A percentile compares a stretch with the other conserved stretches of the same genome.
Evolutionary conservation across 345 rosid species (phyloP).

Genomic region (Acer yangbiense): DNA sequence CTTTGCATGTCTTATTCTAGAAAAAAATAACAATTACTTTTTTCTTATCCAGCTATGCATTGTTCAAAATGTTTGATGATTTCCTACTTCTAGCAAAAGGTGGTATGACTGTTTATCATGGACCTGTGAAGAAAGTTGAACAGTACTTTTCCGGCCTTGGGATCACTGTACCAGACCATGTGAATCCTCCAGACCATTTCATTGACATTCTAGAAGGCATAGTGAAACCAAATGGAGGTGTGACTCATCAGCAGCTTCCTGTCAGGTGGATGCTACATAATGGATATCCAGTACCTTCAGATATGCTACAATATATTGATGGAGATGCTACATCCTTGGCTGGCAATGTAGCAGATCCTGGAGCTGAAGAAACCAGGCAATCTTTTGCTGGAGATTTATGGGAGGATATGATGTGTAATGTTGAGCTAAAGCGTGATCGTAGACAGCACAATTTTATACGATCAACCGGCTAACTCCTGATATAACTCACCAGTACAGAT

Average conservation of each 20-base stretch:
- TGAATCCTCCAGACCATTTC: slow-evolving; percentile 88
- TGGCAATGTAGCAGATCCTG: slow-evolving; percentile 26
- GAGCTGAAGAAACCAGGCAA: slow-evolving; percentile 27
- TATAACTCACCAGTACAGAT: slow-evolving; percentile 66
- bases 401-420: slow-evolving; percentile 48
- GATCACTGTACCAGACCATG: slow-evolving; percentile 75
- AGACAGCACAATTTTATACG: slow-evolving; percentile 39
- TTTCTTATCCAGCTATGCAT: slow-evolving; percentile 55
- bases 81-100: slow-evolving; percentile 89
- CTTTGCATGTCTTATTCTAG: slow-evolving; percentile 6
- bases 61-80: slow-evolving; percentile 95
- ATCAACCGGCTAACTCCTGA: slow-evolving; percentile 62
- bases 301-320: slow-evolving; percentile 67
- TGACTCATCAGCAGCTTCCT: slow-evolving; percentile 70
- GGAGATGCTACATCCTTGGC: slow-evolving; percentile 37
- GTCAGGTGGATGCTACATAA: slow-evolving; percentile 92
- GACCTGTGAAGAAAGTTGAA: slow-evolving; percentile 76
- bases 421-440: slow-evolving; percentile 40
- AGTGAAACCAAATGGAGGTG: slow-evolving; percentile 49
- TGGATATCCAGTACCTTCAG: slow-evolving; percentile 75
- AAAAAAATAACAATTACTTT: slow-evolving; percentile 22
- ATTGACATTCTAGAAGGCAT: slow-evolving; percentile 88
- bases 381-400: slow-evolving; percentile 61
- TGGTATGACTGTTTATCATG: slow-evolving; percentile 79
- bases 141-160: slow-evolving; percentile 78